Evolutionary conservation across 352 stramenopile species (phyloP).

Genomic region (Phytophthora brassicae): DNA sequence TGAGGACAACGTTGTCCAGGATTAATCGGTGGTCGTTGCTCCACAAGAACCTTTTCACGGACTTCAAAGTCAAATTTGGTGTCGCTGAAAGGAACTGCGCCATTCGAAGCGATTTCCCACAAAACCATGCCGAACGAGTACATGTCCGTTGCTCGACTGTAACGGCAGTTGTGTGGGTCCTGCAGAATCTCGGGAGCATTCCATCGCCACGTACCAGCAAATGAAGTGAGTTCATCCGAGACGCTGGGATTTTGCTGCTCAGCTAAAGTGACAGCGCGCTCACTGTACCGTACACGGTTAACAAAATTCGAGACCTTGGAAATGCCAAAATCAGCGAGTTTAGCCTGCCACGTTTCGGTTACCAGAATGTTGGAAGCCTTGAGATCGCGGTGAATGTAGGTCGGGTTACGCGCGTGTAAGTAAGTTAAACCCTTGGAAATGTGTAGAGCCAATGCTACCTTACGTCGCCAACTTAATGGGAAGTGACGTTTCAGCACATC

Average conservation of each 20-base stretch:
- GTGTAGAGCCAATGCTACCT: conserved; percentile 56
- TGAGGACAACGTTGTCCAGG: conserved; percentile 47
- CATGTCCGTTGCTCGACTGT: conserved; percentile 67
- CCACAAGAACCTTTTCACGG: conserved; percentile 55
- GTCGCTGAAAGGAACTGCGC: conserved; percentile 60
- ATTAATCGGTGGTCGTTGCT: conserved; percentile 55
- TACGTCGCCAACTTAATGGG: conserved; percentile 59
- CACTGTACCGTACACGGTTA: conserved; percentile 41
- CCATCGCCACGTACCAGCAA: conserved; percentile 73
- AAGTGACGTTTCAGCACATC: conserved; percentile 66
- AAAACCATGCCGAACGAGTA: conserved; percentile 78
- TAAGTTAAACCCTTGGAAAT: conserved; percentile 72
- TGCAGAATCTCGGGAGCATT: conserved; percentile 69
- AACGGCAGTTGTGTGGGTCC: conserved; percentile 65
- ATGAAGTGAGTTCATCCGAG: conserved; percentile 60
- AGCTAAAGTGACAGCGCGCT: conserved; percentile 32
- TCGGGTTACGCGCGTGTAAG: conserved; percentile 68
- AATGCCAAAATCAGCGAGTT: conserved; percentile 60
- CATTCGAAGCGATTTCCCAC: conserved; percentile 69
- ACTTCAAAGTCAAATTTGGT: conserved; percentile 75
- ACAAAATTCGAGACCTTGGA: conserved; percentile 53
- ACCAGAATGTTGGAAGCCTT: conserved; percentile 78
- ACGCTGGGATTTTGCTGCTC: conserved; percentile 44
- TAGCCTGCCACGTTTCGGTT: conserved; percentile 71
- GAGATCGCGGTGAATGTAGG: conserved; percentile 74